Evolutionary conservation across 208 protist species (phyloP).

Genomic region (Leishmania guyanensis): DNA sequence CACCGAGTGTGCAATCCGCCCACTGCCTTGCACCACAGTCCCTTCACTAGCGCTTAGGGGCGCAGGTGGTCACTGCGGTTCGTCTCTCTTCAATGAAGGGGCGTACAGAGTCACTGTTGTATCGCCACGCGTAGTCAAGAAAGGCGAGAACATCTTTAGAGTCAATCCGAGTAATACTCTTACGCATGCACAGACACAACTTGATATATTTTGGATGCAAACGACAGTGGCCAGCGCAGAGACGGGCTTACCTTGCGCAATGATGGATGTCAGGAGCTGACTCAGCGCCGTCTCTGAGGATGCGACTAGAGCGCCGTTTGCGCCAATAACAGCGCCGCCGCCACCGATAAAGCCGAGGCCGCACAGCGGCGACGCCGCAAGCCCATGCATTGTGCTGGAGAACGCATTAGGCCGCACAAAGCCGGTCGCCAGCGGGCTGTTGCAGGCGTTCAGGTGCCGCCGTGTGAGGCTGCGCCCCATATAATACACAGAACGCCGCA

Average conservation of each 20-base stretch:
- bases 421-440: constrained; percentile 78
- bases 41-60: neutral
- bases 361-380: constrained; percentile 50
- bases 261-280: constrained; percentile 53
- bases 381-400: constrained; percentile 40
- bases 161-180: constrained; percentile 81
- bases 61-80: neutral
- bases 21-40: neutral
- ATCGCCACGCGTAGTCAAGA: neutral
- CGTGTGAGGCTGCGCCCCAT: constrained; percentile 83
- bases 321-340: constrained; percentile 12
- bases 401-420: constrained; percentile 74
- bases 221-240: constrained; percentile 48
- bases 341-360: constrained; percentile 33
- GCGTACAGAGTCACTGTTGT: too few species aligned
- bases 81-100: neutral
- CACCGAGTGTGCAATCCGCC: neutral
- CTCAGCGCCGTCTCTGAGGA: constrained; percentile 45
- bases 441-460: constrained; percentile 81
- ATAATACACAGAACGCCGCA: constrained; percentile 82
- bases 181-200: constrained; percentile 83
- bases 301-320: constrained; percentile 17
- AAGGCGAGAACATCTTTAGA: neutral
- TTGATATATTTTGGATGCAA: constrained; percentile 88
- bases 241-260: constrained; percentile 45